Evolutionary conservation across 116 monocot genomes (phyloP).

Genomic region (Dioscorea cayenensis): DNA sequence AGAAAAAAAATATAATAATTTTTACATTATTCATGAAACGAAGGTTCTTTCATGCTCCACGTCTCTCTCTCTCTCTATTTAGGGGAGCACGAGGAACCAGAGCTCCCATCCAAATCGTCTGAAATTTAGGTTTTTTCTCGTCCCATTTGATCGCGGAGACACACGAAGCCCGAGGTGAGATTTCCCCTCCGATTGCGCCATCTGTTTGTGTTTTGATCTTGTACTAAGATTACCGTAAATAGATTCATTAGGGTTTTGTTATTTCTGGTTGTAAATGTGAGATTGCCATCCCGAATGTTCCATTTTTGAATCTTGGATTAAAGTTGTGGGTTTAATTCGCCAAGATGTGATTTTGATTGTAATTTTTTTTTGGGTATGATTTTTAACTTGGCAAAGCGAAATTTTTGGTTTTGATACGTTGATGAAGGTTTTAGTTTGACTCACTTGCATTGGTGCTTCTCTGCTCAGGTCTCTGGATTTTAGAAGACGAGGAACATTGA

Average conservation of each 20-base stretch:
- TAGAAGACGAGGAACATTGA: no score
- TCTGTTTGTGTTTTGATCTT: neutral
- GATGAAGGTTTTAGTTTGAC: neutral
- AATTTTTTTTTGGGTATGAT: neutral
- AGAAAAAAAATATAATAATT: neutral
- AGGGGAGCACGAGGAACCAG: neutral
- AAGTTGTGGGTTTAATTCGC: neutral
- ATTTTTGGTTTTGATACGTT: neutral
- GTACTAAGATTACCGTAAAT: neutral
- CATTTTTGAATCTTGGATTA: neutral
- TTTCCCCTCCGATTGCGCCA: no score
- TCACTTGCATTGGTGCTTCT: neutral
- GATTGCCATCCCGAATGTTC: no score
- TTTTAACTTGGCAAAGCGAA: neutral
- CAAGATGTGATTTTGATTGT: neutral
- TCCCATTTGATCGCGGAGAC: neutral
- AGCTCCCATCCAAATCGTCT: neutral
- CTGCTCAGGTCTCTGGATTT: neutral
- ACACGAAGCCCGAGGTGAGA: no score
- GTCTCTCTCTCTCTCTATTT: neutral
- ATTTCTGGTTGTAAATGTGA: no score
- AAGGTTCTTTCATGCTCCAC: conserved; percentile 3
- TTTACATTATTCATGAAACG: neutral
- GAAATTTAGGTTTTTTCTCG: neutral
- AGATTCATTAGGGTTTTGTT: no score